phyloP scores from a whole-genome alignment of 148 eudicot species.

The Silene uniflora region DNA sequence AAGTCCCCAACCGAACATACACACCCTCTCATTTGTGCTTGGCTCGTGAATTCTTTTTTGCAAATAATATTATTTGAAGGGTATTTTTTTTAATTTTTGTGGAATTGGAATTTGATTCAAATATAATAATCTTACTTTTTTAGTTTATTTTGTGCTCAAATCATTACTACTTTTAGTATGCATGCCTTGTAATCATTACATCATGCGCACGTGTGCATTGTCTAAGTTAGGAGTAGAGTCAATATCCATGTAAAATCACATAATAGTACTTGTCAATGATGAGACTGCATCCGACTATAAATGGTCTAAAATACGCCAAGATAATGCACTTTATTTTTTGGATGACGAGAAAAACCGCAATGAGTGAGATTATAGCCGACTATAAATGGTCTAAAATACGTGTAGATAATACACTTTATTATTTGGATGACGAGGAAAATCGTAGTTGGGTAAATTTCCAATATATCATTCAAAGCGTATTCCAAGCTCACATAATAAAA shows the following conservation, averaged over 20 bases:
- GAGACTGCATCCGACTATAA: no score
- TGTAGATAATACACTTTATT: no score
- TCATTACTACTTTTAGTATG: constrained; percentile 8
- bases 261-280: no score
- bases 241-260: neutral
- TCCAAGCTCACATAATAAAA: no score
- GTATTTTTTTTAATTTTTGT: neutral
- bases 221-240: neutral
- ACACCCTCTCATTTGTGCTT: constrained; percentile 16
- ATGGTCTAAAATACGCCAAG: no score
- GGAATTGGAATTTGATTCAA: constrained; percentile 3
- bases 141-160: neutral
- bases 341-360: no score
- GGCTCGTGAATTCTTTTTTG: neutral
- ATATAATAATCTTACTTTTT: neutral
- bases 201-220: constrained; percentile 20
- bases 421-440: no score
- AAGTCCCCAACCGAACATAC: constrained; percentile 16
- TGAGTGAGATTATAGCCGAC: no score
- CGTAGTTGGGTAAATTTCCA: no score
- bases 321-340: no score
- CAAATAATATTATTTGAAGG: neutral
- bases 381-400: no score
- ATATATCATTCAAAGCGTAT: no score
- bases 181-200: constrained; percentile 28